Conservation (phyloP, 805 yeast species). For the Candida patagonica region DNA sequence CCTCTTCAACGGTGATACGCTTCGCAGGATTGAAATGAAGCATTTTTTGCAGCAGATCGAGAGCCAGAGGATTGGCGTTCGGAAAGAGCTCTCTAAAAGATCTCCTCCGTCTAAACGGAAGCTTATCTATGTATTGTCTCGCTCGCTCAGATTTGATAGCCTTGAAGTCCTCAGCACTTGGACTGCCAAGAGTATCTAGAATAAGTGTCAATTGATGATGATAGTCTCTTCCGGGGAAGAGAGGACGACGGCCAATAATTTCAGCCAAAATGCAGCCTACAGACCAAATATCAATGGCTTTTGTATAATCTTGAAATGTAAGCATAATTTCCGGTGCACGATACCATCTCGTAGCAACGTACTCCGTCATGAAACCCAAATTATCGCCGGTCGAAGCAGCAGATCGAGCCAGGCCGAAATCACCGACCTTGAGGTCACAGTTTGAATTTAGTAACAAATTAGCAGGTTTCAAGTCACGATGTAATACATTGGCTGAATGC, state of each 20-base stretch:
- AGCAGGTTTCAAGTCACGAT: constrained; percentile 92
- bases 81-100: constrained; percentile 58
- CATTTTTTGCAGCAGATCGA: constrained; percentile 60
- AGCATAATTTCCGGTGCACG: constrained; percentile 97
- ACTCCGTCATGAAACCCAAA: constrained; percentile 92
- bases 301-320: constrained; percentile 87
- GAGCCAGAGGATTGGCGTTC: constrained; percentile 54
- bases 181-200: constrained; percentile 83
- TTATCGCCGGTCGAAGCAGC: constrained; percentile 75
- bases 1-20: constrained; percentile 76
- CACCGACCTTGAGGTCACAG: constrained; percentile 93
- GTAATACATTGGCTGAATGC: constrained; percentile 90
- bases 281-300: constrained; percentile 96
- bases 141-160: constrained; percentile 62
- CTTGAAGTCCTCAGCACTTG: constrained; percentile 68
- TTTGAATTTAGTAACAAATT: constrained; percentile 89
- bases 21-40: constrained; percentile 75
- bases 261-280: constrained; percentile 97
- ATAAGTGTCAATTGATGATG: constrained; percentile 91
- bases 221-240: constrained; percentile 92
- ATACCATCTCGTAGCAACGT: constrained; percentile 98
- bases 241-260: constrained; percentile 79
- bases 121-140: constrained; percentile 78
- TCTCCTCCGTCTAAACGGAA: constrained; percentile 74
- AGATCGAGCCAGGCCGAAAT: constrained; percentile 93